Evolutionary conservation across 805 yeast species (phyloP).

Genomic region (Cyberlindnera samutprakarnensis): DNA sequence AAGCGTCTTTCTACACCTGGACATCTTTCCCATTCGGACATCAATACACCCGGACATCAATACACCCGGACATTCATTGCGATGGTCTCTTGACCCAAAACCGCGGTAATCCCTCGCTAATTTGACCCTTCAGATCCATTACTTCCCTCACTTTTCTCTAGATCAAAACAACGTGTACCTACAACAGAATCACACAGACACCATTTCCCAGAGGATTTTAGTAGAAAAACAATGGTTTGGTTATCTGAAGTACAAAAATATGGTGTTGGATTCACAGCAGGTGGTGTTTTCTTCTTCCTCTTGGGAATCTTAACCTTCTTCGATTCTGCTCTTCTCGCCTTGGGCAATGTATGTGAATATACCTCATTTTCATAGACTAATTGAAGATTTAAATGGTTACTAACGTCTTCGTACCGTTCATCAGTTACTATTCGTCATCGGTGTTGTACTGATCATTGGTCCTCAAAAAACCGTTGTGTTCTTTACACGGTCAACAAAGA

Average conservation of each 20-base stretch:
- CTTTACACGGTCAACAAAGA: constrained; percentile 79
- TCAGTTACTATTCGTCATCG: constrained; percentile 36
- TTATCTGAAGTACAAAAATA: constrained; percentile 32
- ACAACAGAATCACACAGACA: too few species aligned
- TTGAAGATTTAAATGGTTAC: background rate
- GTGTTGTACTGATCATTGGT: constrained; percentile 81
- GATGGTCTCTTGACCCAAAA: too few species aligned
- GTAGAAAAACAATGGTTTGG: constrained; percentile 8
- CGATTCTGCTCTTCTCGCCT: constrained; percentile 80
- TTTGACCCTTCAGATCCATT: too few species aligned
- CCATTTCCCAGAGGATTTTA: too few species aligned
- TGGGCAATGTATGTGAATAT: constrained; percentile 76
- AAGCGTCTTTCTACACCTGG: too few species aligned
- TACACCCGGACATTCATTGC: too few species aligned
- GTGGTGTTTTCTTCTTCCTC: constrained; percentile 58
- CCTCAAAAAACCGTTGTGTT: constrained; percentile 74
- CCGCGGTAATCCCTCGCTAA: too few species aligned
- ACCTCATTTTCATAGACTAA: background rate
- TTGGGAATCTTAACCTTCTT: constrained; percentile 82
- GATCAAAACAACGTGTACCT: too few species aligned
- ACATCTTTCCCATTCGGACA: too few species aligned
- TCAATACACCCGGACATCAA: too few species aligned
- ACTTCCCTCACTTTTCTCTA: too few species aligned
- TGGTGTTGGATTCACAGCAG: constrained; percentile 90
- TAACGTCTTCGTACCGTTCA: too few species aligned